phyloP scores from a whole-genome alignment of 2,329 filamentous ascomycete species.

The Alternaria conjuncta region DNA sequence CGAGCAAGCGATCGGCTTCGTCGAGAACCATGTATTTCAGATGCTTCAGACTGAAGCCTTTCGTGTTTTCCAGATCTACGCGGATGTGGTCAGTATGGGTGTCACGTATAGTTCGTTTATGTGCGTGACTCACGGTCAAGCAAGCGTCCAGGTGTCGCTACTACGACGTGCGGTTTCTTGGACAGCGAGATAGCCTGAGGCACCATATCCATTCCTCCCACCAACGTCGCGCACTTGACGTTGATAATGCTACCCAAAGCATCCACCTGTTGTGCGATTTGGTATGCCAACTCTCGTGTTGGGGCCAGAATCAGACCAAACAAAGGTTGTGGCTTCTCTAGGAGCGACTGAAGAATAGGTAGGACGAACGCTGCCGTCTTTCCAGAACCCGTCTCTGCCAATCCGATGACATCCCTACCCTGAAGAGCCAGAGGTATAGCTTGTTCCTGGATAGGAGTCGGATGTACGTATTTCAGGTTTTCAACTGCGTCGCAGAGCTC shows the following conservation, averaged over 20 bases:
- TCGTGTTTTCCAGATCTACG: slow-evolving; percentile 88
- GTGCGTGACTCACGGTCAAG: background rate
- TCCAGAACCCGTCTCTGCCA: slow-evolving; percentile 93
- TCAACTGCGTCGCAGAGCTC: slow-evolving; percentile 88
- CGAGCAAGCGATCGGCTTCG: slow-evolving; percentile 88
- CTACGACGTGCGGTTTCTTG: slow-evolving; percentile 94
- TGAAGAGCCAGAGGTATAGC: slow-evolving; percentile 82
- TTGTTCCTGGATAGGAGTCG: slow-evolving; percentile 88
- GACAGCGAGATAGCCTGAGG: slow-evolving; percentile 86
- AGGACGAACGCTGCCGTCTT: slow-evolving; percentile 96
- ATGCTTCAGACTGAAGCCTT: slow-evolving; percentile 78
- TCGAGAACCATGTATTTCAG: slow-evolving; percentile 94
- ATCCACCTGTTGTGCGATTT: slow-evolving; percentile 88
- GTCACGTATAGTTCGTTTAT: background rate
- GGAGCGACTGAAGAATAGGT: slow-evolving; percentile 86
- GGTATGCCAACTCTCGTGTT: slow-evolving; percentile 89
- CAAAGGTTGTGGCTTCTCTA: slow-evolving; percentile 83
- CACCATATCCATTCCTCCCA: slow-evolving; percentile 96
- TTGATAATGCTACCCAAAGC: slow-evolving; percentile 85
- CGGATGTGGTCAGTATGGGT: background rate
- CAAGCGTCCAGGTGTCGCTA: slow-evolving; percentile 73
- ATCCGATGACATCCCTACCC: slow-evolving; percentile 85
- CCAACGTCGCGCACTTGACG: slow-evolving; percentile 84
- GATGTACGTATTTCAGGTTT: slow-evolving; percentile 78
- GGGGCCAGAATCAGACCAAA: slow-evolving; percentile 92